A percentile compares a stretch with the other conserved stretches of the same genome.
Evolutionary conservation across 768 basidiomycete species (phyloP).

Genomic region (Russula griseocarnosa): DNA sequence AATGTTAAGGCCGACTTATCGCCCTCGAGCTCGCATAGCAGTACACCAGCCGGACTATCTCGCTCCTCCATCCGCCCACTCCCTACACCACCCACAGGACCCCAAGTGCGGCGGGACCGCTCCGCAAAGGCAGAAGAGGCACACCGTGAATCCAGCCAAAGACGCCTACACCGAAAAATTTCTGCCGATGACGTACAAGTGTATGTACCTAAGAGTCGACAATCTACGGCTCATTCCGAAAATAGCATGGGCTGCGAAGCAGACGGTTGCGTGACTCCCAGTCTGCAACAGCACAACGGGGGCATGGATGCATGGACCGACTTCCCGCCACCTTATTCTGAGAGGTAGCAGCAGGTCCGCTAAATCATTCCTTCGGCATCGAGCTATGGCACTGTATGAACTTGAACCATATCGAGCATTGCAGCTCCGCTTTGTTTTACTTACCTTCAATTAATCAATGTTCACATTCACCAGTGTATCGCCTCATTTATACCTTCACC

Average conservation of each 20-base stretch:
- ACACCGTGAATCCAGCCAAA: neutral
- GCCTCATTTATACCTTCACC: neutral
- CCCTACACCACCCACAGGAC: conserved; percentile 6
- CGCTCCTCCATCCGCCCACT: conserved; percentile 15
- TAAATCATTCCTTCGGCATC: neutral
- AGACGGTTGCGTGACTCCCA: neutral
- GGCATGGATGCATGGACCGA: conserved; percentile 7
- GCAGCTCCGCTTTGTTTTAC: neutral
- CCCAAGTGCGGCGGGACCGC: conserved; percentile 1
- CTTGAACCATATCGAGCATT: neutral
- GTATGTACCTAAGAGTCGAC: neutral
- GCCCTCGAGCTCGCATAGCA: neutral
- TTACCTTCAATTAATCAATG: neutral
- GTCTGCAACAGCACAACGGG: conserved; percentile 24
- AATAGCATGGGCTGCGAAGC: neutral
- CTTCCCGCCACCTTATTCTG: conserved; percentile 25
- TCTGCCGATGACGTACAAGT: conserved; percentile 18
- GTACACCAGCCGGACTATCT: neutral
- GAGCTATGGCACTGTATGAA: neutral
- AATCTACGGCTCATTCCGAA: conserved; percentile 11
- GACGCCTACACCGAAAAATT: neutral
- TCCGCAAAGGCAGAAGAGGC: conserved; percentile 16
- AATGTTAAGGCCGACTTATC: neutral
- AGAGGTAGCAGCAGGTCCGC: conserved; percentile 14
- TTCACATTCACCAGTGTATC: neutral